A percentile compares a stretch with the other conserved stretches of the same genome.
Evolutionary conservation across 169 alveolate species (phyloP).

Genomic region (Cryptosporidium ryanae): DNA sequence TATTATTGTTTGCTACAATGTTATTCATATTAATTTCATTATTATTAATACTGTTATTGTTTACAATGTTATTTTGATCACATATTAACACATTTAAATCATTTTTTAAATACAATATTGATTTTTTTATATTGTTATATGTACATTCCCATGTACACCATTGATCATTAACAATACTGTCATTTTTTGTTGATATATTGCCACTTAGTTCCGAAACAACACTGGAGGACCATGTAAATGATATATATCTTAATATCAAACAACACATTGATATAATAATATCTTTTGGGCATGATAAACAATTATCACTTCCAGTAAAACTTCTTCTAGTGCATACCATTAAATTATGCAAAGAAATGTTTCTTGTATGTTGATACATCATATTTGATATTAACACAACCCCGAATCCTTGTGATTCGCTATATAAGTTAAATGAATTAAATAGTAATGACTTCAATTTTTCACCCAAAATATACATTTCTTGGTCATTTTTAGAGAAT

Average conservation of each 20-base stretch:
- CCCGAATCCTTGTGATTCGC: slow-evolving; percentile 69
- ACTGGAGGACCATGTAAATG: slow-evolving; percentile 44
- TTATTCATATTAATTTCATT: too few species aligned
- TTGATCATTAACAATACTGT: slow-evolving; percentile 1
- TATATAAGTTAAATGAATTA: slow-evolving; percentile 27
- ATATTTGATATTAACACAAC: slow-evolving; percentile 38
- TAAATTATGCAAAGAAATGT: slow-evolving; percentile 40
- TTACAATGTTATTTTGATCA: neutral
- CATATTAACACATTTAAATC: neutral
- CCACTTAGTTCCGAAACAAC: neutral
- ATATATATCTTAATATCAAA: slow-evolving; percentile 33
- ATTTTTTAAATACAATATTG: neutral
- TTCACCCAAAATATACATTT: slow-evolving; percentile 19
- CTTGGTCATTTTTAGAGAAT: slow-evolving; percentile 12
- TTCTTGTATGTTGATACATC: slow-evolving; percentile 40
- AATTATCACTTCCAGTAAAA: slow-evolving; percentile 28
- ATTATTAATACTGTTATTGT: too few species aligned
- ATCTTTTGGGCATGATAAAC: slow-evolving; percentile 63
- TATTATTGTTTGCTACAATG: neutral
- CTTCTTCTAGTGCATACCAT: slow-evolving; percentile 62
- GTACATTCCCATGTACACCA: slow-evolving; percentile 68
- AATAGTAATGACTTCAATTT: slow-evolving; percentile 27
- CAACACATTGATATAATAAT: slow-evolving; percentile 47
- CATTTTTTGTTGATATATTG: neutral
- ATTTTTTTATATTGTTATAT: slow-evolving; percentile 30